phyloP scores from a whole-genome alignment of 257 asterid species.

The Buddleja alternifolia region DNA sequence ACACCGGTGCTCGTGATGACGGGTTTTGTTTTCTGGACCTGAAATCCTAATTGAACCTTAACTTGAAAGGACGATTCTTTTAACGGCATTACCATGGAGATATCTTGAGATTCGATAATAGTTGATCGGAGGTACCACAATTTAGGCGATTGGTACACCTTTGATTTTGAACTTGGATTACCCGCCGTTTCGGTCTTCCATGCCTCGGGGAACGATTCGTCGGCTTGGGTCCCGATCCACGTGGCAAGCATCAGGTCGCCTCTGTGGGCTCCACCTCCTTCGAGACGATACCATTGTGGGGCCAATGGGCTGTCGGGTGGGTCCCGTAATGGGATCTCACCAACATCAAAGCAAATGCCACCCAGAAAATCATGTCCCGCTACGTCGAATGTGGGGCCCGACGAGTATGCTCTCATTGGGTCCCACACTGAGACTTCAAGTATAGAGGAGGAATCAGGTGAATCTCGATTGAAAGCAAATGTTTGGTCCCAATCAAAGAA shows the following conservation, averaged over 20 bases:
- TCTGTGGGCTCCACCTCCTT: slow-evolving; percentile 84
- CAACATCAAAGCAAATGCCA: slow-evolving; percentile 86
- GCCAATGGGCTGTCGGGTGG: slow-evolving; percentile 93
- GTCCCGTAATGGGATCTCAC: slow-evolving; percentile 82
- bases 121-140: slow-evolving; percentile 82
- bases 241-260: slow-evolving; percentile 95
- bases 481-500: slow-evolving; percentile 87
- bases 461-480: slow-evolving; percentile 67
- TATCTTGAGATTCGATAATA: slow-evolving; percentile 75
- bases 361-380: slow-evolving; percentile 73
- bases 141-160: slow-evolving; percentile 86
- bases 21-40: slow-evolving; percentile 65
- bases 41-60: slow-evolving; percentile 72
- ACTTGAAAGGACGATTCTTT: slow-evolving; percentile 55
- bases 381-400: slow-evolving; percentile 31
- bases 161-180: slow-evolving; percentile 60
- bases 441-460: slow-evolving; percentile 66
- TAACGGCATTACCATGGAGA: slow-evolving; percentile 40
- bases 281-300: slow-evolving; percentile 91
- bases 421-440: slow-evolving; percentile 89
- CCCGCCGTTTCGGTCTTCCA: slow-evolving; percentile 82
- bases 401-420: slow-evolving; percentile 37
- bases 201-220: slow-evolving; percentile 86
- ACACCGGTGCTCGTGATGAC: slow-evolving; percentile 49
- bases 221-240: slow-evolving; percentile 93